Base-by-base conservation (phyloP, 2,329 filamentous ascomycete genomes). In the Rutstroemia sp. region DNA sequence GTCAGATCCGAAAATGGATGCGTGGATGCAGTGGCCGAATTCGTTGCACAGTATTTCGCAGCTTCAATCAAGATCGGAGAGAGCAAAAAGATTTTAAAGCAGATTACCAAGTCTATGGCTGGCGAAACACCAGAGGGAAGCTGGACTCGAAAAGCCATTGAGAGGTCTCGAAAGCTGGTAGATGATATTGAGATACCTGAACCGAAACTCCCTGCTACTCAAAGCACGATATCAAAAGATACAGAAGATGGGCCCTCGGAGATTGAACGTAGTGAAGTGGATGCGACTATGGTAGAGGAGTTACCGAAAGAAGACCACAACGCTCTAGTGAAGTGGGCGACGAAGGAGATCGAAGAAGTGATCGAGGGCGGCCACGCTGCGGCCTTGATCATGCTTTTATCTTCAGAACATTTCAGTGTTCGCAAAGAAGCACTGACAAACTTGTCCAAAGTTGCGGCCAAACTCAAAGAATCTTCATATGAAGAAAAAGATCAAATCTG, bases 401-500 rank as follows among this genome's bases (percentile, higher is more conserved):
- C 83, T 54, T 95, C 91, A 0, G 73, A 83, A 48, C 83, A 94
- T 65, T 75, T 77, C 38, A 86, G 88, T 68, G 87, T 96, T 61
- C 82, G 92, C 50, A 83, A 86, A 59, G 90, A 96, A 73, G 88
- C 90, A 5, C 74, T 87, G 17, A 81, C 78, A 40, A 86, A 83
- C 63, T 76, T 92, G 44, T 76, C 82, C 51, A 88, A 88, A 68
- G 79, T 86, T 70, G 79, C 81, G 1, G 72, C 73, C 34, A 83
- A 81, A 66, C 73, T 87, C 49, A 79, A 85, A 68, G 82, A 82
- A 52, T 92, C 88, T 0, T 78, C 81, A 1, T 85, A 91, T 64
- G 79, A 84, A 47, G 89, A 95, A 65, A 87, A 84, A 66, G 83
- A 89, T 39, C 86, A 92, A 59, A 74, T 92, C 5, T 92, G 88